Evolutionary conservation across 2,329 filamentous ascomycete species (phyloP).

Genomic region (Colletotrichum sp.): DNA sequence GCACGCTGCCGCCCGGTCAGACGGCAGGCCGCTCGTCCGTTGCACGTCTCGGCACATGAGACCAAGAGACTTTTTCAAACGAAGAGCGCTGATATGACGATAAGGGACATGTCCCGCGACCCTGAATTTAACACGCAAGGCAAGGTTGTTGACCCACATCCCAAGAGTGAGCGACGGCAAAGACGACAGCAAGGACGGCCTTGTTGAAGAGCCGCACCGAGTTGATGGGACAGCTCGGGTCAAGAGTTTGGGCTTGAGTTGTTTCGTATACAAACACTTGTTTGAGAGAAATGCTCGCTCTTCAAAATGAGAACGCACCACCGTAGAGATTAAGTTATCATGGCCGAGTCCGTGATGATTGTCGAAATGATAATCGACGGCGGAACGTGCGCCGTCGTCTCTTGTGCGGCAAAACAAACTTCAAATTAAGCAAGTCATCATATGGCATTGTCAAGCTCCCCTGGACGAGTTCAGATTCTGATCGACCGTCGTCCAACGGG

Average conservation of each 20-base stretch:
- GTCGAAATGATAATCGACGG: neutral
- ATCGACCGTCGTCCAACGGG: neutral
- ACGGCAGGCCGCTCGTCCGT: neutral
- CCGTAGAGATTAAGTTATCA: neutral
- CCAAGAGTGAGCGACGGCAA: neutral
- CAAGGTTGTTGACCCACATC: neutral
- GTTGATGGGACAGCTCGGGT: neutral
- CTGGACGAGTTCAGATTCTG: neutral
- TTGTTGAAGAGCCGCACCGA: neutral
- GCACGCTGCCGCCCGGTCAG: neutral
- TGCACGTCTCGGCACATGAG: constrained; percentile 8
- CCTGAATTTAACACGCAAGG: neutral
- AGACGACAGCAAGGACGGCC: neutral
- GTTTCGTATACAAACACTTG: neutral
- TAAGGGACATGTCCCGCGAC: neutral
- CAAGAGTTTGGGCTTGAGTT: neutral
- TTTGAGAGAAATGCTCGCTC: neutral
- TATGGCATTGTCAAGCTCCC: neutral
- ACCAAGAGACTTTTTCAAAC: neutral
- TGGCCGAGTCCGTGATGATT: neutral
- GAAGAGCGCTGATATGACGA: neutral
- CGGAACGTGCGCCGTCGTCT: neutral
- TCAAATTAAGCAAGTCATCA: neutral
- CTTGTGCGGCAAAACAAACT: neutral
- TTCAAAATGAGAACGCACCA: neutral